A percentile compares a stretch with the other conserved stretches of the same genome.
Conservation (phyloP, 2,329 filamentous ascomycete genomes). For the Colletotrichum sp. region DNA sequence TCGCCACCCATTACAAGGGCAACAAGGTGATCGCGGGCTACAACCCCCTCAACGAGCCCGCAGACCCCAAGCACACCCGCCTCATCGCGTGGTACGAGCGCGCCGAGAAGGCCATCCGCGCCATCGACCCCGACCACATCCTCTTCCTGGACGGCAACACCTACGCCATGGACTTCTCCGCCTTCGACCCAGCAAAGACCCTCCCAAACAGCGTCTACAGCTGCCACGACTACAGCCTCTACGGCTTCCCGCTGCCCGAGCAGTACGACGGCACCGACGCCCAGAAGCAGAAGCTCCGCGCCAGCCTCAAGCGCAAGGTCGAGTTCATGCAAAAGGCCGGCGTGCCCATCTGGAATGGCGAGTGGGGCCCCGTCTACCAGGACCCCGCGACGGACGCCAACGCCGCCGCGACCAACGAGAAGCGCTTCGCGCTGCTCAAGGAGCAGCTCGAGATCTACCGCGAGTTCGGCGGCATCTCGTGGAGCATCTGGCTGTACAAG, state of each 20-base stretch:
- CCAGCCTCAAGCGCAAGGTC: conserved; percentile 46
- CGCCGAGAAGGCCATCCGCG: conserved; percentile 36
- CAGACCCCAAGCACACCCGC: conserved; percentile 29
- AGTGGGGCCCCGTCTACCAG: conserved; percentile 58
- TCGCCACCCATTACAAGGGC: conserved; percentile 45
- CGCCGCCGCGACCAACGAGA: conserved; percentile 40
- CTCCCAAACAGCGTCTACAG: conserved; percentile 56
- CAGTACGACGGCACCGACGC: conserved; percentile 43
- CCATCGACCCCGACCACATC: conserved; percentile 46
- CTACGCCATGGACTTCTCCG: conserved; percentile 56
- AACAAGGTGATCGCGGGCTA: conserved; percentile 49
- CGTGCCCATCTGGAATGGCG: conserved; percentile 53
- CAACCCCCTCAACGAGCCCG: conserved; percentile 32
- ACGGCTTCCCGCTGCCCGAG: conserved; percentile 51
- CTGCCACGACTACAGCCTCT: conserved; percentile 57
- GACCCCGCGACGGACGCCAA: conserved; percentile 39
- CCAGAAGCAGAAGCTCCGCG: conserved; percentile 46
- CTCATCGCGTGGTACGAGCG: conserved; percentile 40
- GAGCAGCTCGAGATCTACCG: conserved; percentile 45
- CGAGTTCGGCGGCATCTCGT: conserved; percentile 46
- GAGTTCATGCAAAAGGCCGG: conserved; percentile 45
- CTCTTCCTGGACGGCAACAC: conserved; percentile 50
- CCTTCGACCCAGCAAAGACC: conserved; percentile 40
- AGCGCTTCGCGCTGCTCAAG: conserved; percentile 44
- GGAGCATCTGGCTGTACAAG: conserved; percentile 67